phyloP scores from a whole-genome alignment of 306 rosid species.

The Malus sylvestris region DNA sequence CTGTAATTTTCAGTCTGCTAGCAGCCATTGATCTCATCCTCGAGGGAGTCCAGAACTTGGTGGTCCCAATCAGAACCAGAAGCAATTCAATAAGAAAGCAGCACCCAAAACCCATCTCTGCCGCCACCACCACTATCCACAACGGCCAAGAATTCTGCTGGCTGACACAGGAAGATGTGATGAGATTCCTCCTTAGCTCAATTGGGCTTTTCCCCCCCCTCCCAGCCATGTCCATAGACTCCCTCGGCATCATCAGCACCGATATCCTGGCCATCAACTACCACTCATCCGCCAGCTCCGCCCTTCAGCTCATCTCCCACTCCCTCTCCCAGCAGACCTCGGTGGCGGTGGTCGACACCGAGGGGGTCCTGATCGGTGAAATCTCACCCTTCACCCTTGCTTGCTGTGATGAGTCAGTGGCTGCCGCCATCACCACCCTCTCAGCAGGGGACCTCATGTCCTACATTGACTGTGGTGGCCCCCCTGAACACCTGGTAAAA shows the following conservation, averaged over 20 bases:
- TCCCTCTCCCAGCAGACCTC: constrained; percentile 66
- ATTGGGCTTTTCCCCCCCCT: constrained; percentile 75
- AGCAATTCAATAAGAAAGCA: constrained; percentile 64
- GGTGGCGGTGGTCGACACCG: constrained; percentile 68
- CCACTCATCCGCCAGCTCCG: constrained; percentile 70
- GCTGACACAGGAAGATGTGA: constrained; percentile 83
- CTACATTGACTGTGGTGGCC: constrained; percentile 86
- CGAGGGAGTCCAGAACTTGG: constrained; percentile 80
- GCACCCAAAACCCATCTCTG: constrained; percentile 22
- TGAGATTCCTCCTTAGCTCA: constrained; percentile 71
- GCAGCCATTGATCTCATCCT: constrained; percentile 88
- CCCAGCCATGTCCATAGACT: constrained; percentile 52
- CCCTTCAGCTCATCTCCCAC: constrained; percentile 51
- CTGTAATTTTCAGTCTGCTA: constrained; percentile 39
- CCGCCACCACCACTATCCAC: constrained; percentile 29
- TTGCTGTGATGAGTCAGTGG: constrained; percentile 66
- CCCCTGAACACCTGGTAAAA: constrained; percentile 69
- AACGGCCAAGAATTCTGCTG: constrained; percentile 71
- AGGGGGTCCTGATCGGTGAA: constrained; percentile 71
- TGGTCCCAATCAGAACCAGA: constrained; percentile 56
- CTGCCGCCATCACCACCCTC: constrained; percentile 68
- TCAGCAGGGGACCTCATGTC: constrained; percentile 87
- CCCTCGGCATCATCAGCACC: constrained; percentile 55
- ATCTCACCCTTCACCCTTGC: constrained; percentile 83
- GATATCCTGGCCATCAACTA: constrained; percentile 56